Evolutionary conservation across 139 green algal genomes (phyloP), one percentile per base, ranked within the genome.

Genomic region (Auxenochlorella pyrenoidosa): DNA sequence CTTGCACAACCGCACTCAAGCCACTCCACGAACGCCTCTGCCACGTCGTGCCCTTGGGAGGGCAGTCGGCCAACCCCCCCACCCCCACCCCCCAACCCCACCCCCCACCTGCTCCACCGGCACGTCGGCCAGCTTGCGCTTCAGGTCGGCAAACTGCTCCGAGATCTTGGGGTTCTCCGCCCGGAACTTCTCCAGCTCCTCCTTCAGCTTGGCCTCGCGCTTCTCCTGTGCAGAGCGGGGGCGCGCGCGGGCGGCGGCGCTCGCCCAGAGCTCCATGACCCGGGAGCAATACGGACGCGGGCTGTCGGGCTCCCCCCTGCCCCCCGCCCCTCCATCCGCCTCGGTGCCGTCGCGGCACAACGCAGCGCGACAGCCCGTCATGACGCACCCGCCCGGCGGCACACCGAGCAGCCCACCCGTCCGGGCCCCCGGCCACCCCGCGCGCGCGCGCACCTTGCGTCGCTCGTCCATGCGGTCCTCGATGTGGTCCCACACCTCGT

Each of bases 101-200:
- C n/a, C 43, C 26, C 54, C 63, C 80, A 85, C 80, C 80, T 85
- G 80, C 1, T 85, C 80, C 30, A 75, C 68, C 15, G 80, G 80
- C 59, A 85, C 80, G 80, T 98, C 94, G 2, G 75, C 70, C 82
- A 99, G 95, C 85, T 96, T 94, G 59, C 98, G 93, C 93, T 99
- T 99, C 36, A 99, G 91, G 89, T 99, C 97, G 4, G 95, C 93
- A 95, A 99, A 99, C 93, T 98, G 96, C 93, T 99, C 98, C 22
- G 95, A 97, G 87, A 99, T 99, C 90, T 99, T 99, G 54, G 97
- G 97, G 87, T 99, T 99, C 77, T 97, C 95, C 15, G 89, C 92
- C 30, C 97, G 93, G 88, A 98, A 98, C 91, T 96, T 94, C 86
- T 99, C 96, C 73, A 99, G 94, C 91, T 99, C 93, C 83, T 98